Base-by-base conservation (phyloP, 192 early-diverging fungal species). In the Entomortierella lignicola region DNA sequence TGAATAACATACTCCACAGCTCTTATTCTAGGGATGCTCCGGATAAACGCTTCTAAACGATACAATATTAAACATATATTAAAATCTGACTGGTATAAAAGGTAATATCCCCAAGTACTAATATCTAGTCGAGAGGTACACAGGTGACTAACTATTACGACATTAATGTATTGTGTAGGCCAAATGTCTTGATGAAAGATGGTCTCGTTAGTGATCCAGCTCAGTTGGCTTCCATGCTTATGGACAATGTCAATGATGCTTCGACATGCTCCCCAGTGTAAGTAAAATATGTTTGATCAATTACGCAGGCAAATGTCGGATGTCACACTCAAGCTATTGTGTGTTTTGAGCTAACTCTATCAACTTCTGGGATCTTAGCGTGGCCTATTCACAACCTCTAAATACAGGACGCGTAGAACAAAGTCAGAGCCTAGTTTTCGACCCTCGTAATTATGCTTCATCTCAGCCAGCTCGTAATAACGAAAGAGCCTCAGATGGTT, bases 141-240 rank as follows among this genome's bases (percentile, higher is more conserved):
- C 34, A 37, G 34, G 5, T 37, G 4, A 37, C 34, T 37, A 10
- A 37, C 34, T 37, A 7, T 37, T 37, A 7, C 10, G 34, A 4
- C 4, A 37, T n/a, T n/a, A 37, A 37, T 32, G 1, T 47, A 10
- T 39, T 27, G 7, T 8, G 18, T 47, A 87, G 90, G 59, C 69
- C 85, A 21, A 92, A 91, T 61, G 25, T 77, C 0, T 63, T 90
- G 17, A 52, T 90, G 55, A 84, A 82, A 0, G 71, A 88, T 53
- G 87, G 86, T 30, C 61, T 69, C 41, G 90, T 88, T 52, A 90
- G 84, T 44, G 84, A 92, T 44, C 87, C 90, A 2, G 82, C 73
- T 11, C 64, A 66, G 21, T 63, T 92, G 23, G 90, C 91, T 12
- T 84, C 79, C 34, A 25, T 82, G 57, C 74, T 92, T 53, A 86